phyloP scores from a whole-genome alignment of 1,139 yeast species.

The Sugiyamaella japonica region DNA sequence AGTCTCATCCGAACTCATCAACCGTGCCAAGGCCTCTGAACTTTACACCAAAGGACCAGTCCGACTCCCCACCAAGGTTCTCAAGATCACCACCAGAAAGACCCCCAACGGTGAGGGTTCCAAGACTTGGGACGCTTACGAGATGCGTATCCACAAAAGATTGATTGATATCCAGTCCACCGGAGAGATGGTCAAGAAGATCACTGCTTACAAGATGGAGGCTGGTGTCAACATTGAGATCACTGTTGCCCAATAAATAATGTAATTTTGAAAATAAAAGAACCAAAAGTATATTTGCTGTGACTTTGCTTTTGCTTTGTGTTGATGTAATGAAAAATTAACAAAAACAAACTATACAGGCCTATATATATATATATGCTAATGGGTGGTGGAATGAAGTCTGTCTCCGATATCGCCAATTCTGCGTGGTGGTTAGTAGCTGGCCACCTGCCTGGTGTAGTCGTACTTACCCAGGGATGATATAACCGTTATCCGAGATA shows the following conservation, averaged over 20 bases:
- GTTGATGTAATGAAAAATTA: slow-evolving; percentile 20
- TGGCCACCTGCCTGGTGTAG: too few species aligned
- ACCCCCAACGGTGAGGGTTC: slow-evolving; percentile 99
- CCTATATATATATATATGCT: neutral
- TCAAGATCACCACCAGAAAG: slow-evolving; percentile 99
- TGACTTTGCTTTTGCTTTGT: slow-evolving; percentile 9
- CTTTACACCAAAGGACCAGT: slow-evolving; percentile 90
- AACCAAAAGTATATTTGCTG: slow-evolving; percentile 13
- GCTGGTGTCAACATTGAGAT: slow-evolving; percentile 50
- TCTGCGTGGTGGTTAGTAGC: slow-evolving; percentile 16
- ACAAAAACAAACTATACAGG: slow-evolving; percentile 1
- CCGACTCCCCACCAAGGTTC: slow-evolving; percentile 99
- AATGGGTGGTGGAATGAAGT: slow-evolving; percentile 24
- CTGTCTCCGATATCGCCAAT: slow-evolving; percentile 43
- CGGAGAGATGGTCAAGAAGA: slow-evolving; percentile 88
- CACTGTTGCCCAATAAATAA: slow-evolving; percentile 44
- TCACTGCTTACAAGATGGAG: slow-evolving; percentile 84
- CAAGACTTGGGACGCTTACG: slow-evolving; percentile 99
- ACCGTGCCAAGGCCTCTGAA: slow-evolving; percentile 80
- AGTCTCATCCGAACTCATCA: slow-evolving; percentile 83
- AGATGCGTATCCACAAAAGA: slow-evolving; percentile 99
- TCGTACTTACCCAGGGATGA: slow-evolving; percentile 40
- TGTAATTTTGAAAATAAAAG: slow-evolving; percentile 17
- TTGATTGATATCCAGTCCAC: slow-evolving; percentile 98
- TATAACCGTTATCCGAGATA: slow-evolving; percentile 35